These are phyloP conservation scores for Pistacia integerrima DNA, from an alignment of 345 rosid genomes.

Conservation along the genomic window DNA sequence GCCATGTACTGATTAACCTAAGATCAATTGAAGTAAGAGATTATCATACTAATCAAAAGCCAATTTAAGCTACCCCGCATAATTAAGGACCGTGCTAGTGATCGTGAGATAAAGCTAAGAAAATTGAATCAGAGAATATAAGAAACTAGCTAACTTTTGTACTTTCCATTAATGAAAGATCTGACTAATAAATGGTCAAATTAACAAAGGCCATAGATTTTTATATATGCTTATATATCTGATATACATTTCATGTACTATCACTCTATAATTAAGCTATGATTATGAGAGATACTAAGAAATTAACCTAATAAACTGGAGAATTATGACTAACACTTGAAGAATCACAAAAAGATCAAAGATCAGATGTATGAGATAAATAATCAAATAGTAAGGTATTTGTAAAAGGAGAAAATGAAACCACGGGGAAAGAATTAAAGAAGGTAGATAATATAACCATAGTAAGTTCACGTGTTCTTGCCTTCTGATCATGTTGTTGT, in stretches of 20 bases:
- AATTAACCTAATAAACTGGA: neutral
- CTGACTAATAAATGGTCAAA: neutral
- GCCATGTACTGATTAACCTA: conserved; percentile 20
- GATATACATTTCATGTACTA: neutral
- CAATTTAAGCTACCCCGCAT: too few relatives aligned
- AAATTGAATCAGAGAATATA: neutral
- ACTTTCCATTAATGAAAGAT: neutral
- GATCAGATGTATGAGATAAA: neutral
- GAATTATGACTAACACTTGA: neutral
- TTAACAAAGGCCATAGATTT: neutral
- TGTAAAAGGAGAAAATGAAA: neutral
- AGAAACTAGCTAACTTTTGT: neutral
- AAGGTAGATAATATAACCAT: neutral
- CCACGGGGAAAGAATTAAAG: neutral
- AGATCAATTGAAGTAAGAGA: neutral
- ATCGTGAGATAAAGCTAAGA: neutral
- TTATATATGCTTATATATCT: neutral
- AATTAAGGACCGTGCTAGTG: neutral
- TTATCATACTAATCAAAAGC: neutral
- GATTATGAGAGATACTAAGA: conserved; percentile 1
- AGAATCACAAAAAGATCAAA: neutral
- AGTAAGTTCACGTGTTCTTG: conserved; percentile 12
- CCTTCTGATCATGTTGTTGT: conserved; percentile 23
- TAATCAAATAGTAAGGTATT: neutral
- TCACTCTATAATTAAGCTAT: neutral